Conservation (phyloP, 768 basidiomycete genomes). For the Xanthoconium purpureum region DNA sequence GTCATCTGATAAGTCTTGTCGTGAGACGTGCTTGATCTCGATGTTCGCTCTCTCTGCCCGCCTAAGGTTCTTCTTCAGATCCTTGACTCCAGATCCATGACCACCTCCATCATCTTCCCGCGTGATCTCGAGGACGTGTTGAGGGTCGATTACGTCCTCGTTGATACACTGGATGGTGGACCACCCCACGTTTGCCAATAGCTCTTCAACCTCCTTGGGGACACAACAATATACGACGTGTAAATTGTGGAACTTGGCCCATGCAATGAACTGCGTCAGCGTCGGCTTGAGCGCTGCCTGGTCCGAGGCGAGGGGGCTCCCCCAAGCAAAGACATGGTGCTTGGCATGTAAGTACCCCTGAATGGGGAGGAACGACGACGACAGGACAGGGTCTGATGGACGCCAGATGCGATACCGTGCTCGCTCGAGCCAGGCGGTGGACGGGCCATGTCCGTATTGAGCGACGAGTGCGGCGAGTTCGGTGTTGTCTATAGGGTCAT, state of each 20-base stretch:
- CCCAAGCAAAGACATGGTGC: constrained; percentile 59
- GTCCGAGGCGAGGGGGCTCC: constrained; percentile 55
- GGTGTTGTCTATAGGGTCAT: constrained; percentile 7
- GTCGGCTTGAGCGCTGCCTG: constrained; percentile 32
- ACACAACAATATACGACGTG: constrained; percentile 62
- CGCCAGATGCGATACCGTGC: constrained; percentile 52
- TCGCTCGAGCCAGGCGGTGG: constrained; percentile 70
- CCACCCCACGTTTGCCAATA: constrained; percentile 56
- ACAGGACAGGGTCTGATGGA: constrained; percentile 18
- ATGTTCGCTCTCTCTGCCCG: constrained; percentile 56
- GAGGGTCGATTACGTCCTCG: constrained; percentile 56
- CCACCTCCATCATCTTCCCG: constrained; percentile 35
- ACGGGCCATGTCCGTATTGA: constrained; percentile 61
- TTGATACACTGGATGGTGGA: constrained; percentile 59
- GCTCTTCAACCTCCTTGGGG: constrained; percentile 44
- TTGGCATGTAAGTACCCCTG: constrained; percentile 58
- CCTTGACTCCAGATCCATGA: constrained; percentile 46
- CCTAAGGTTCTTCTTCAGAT: constrained; percentile 59
- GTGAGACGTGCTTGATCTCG: constrained; percentile 42
- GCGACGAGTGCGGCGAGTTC: constrained; percentile 54
- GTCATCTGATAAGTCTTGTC: constrained; percentile 39
- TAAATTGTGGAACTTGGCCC: constrained; percentile 42
- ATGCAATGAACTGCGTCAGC: constrained; percentile 44
- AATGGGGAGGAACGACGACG: constrained; percentile 45
- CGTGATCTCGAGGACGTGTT: constrained; percentile 41